Conservation (phyloP, 805 yeast species). For the Suhomyces sp. region DNA sequence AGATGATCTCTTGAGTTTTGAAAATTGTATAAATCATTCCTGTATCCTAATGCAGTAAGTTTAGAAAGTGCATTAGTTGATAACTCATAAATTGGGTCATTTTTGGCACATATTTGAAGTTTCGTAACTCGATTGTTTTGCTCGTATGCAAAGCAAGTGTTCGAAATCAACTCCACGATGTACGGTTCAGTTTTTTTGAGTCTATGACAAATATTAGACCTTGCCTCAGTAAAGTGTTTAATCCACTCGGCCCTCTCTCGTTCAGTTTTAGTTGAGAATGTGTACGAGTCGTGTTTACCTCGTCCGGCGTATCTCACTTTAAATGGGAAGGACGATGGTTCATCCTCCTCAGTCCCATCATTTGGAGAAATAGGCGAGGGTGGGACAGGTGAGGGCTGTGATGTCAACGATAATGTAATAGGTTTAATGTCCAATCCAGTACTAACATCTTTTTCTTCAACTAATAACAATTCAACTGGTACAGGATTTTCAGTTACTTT, state of each 20-base stretch:
- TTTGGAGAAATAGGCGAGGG: conserved; percentile 8
- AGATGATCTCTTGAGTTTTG: conserved; percentile 20
- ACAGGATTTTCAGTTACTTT: conserved; percentile 56
- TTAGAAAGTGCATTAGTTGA: conserved; percentile 21
- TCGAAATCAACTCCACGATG: conserved; percentile 50
- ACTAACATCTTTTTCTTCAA: conserved; percentile 42
- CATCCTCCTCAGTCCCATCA: conserved; percentile 21
- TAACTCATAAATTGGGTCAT: conserved; percentile 48
- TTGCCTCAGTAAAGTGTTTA: conserved; percentile 47
- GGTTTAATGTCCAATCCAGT: conserved; percentile 7
- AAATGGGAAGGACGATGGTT: conserved; percentile 41
- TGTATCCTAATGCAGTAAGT: conserved; percentile 22
- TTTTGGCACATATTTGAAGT: conserved; percentile 51
- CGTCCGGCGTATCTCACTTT: conserved; percentile 56
- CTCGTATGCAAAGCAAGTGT: conserved; percentile 65
- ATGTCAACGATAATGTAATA: conserved; percentile 17
- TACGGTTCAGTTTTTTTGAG: conserved; percentile 51
- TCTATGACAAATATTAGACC: conserved; percentile 32
- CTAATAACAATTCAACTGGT: conserved; percentile 56
- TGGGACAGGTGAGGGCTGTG: conserved; percentile 11
- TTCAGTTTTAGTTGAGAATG: conserved; percentile 47
- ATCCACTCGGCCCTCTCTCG: conserved; percentile 63
- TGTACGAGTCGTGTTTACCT: conserved; percentile 54
- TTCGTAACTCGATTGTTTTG: conserved; percentile 48
- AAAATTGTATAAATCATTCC: conserved; percentile 25